These are phyloP conservation scores for Bruguiera gymnorhiza DNA, from an alignment of 345 rosid species.

Conservation along the genomic window DNA sequence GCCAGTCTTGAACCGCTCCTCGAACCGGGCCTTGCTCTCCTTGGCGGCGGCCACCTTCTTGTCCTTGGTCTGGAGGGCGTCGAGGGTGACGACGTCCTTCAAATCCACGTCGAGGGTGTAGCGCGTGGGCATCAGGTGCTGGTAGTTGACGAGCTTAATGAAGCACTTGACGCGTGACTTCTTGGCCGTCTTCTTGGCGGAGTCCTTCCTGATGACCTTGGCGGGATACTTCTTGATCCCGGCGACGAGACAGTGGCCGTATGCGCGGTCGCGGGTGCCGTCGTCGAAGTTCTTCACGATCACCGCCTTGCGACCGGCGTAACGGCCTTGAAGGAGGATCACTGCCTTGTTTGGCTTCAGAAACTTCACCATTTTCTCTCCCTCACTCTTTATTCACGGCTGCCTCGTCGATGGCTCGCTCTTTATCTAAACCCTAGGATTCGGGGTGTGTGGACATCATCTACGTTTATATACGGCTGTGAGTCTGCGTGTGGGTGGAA, in stretches of 20 bases:
- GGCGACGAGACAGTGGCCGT: slow-evolving; percentile 17
- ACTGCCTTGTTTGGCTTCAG: slow-evolving; percentile 21
- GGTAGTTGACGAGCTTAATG: slow-evolving; percentile 18
- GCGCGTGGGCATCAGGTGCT: slow-evolving; percentile 19
- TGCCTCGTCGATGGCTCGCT: background rate
- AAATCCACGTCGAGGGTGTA: slow-evolving; percentile 21
- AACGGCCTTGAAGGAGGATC: slow-evolving; percentile 26
- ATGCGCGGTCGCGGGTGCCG: slow-evolving; percentile 15
- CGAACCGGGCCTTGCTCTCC: slow-evolving; percentile 23
- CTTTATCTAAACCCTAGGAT: background rate
- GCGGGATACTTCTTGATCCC: slow-evolving; percentile 15
- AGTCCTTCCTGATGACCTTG: slow-evolving; percentile 14
- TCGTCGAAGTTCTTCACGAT: slow-evolving; percentile 19
- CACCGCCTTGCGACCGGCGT: slow-evolving; percentile 25
- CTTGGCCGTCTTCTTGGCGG: slow-evolving; percentile 1
- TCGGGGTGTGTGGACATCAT: too few relatives aligned
- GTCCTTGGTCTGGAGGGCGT: slow-evolving; percentile 12
- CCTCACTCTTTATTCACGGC: background rate
- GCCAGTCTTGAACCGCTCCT: slow-evolving; percentile 29
- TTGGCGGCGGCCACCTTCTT: slow-evolving; percentile 21
- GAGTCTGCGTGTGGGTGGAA: too few relatives aligned
- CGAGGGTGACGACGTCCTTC: slow-evolving; percentile 15
- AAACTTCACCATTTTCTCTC: slow-evolving; percentile 15
- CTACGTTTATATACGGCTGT: too few relatives aligned
- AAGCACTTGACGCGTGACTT: slow-evolving; percentile 20